phyloP scores from a whole-genome alignment of 495 filamentous ascomycete genomes.

The Cairneyella variabilis region DNA sequence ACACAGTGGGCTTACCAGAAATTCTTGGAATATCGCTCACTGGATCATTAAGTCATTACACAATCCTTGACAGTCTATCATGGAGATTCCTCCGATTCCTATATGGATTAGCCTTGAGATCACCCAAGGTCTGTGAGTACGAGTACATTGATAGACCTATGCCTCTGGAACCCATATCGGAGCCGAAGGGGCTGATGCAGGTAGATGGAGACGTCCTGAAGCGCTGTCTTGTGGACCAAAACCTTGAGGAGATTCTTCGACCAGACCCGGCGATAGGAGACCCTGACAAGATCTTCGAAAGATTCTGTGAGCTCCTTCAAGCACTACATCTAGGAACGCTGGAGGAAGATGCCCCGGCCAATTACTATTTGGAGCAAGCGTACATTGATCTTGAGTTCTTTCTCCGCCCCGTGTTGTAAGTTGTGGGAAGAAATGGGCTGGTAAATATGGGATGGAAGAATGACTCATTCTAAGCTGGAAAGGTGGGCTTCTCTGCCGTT shows the following conservation, averaged over 20 bases:
- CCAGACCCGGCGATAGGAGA: slow-evolving; percentile 23
- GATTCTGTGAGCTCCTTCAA: slow-evolving; percentile 24
- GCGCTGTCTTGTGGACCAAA: slow-evolving; percentile 45
- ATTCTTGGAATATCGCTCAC: slow-evolving; percentile 62
- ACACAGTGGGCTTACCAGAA: slow-evolving; percentile 27
- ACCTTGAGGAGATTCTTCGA: slow-evolving; percentile 40
- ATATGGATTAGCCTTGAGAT: slow-evolving; percentile 50
- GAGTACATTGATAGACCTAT: slow-evolving; percentile 12
- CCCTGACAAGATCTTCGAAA: slow-evolving; percentile 31
- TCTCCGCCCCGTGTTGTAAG: slow-evolving; percentile 38
- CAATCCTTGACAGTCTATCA: slow-evolving; percentile 46
- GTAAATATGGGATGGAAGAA: not conserved
- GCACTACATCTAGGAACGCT: slow-evolving; percentile 13
- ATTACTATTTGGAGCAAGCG: slow-evolving; percentile 32
- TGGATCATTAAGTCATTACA: slow-evolving; percentile 61
- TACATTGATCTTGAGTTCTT: slow-evolving; percentile 45
- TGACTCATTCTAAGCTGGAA: not conserved
- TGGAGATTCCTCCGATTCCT: slow-evolving; percentile 61
- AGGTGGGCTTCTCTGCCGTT: too few species aligned
- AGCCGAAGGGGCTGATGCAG: slow-evolving; percentile 47
- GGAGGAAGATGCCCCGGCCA: not conserved
- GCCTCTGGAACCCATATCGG: slow-evolving; percentile 21
- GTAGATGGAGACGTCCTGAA: slow-evolving; percentile 65
- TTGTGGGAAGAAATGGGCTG: not conserved
- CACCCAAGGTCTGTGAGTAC: slow-evolving; percentile 19